These are phyloP conservation scores for Alternaria gaisen DNA, from an alignment of 2,329 filamentous ascomycete genomes.

Conservation along the genomic window DNA sequence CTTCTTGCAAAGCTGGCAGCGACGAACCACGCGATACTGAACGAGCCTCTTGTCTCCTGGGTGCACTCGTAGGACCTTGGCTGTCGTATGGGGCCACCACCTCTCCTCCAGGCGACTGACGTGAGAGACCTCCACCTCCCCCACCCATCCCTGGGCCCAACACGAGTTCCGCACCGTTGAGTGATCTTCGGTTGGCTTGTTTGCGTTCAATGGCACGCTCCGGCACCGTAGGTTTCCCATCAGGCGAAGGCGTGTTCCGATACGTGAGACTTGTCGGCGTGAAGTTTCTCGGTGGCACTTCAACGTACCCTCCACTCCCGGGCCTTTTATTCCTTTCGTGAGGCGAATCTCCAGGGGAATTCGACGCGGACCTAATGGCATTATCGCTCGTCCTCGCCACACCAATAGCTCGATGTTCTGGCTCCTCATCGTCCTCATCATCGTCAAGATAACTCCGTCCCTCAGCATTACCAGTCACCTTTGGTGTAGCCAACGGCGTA, in stretches of 20 bases:
- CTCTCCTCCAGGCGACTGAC: neutral
- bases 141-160: no score
- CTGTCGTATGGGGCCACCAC: slow-evolving; percentile 10
- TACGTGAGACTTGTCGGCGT: slow-evolving; percentile 30
- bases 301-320: slow-evolving; percentile 38
- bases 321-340: slow-evolving; percentile 26
- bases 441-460: slow-evolving; percentile 43
- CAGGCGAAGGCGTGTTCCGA: slow-evolving; percentile 41
- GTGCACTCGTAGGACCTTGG: slow-evolving; percentile 18
- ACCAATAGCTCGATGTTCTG: slow-evolving; percentile 49
- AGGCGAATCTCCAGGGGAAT: slow-evolving; percentile 32
- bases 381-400: slow-evolving; percentile 55
- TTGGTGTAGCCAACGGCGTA: slow-evolving; percentile 33
- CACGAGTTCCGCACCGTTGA: slow-evolving; percentile 6
- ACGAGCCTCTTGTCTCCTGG: slow-evolving; percentile 33
- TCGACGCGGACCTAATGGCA: slow-evolving; percentile 42
- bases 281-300: slow-evolving; percentile 39
- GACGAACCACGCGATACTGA: slow-evolving; percentile 35
- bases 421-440: slow-evolving; percentile 37
- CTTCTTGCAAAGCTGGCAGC: slow-evolving; percentile 43
- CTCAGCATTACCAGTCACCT: slow-evolving; percentile 22
- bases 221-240: slow-evolving; percentile 26
- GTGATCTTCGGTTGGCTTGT: slow-evolving; percentile 27
- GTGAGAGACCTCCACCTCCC: no score
- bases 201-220: slow-evolving; percentile 34